Evolutionary conservation across 1,139 yeast genomes (phyloP).

Genomic region (Zygosaccharomyces sapae): DNA sequence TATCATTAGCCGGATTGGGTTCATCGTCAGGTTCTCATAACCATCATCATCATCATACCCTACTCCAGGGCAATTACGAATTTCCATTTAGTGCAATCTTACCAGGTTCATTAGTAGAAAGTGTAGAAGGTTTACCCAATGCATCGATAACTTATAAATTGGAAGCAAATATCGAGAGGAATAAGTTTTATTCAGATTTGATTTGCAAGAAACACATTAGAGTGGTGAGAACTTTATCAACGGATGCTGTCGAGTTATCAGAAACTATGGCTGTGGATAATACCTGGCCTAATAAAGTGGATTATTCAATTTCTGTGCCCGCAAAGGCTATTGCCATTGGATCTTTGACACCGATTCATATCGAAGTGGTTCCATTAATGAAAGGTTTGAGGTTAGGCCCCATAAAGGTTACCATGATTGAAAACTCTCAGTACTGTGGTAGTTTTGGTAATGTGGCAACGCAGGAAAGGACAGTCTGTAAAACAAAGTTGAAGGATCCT

Average conservation of each 20-base stretch:
- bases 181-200: constrained; percentile 65
- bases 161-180: constrained; percentile 79
- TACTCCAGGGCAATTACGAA: constrained; percentile 78
- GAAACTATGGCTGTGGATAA: constrained; percentile 94
- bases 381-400: constrained; percentile 79
- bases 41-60: constrained; percentile 31
- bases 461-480: constrained; percentile 56
- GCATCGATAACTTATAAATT: constrained; percentile 74
- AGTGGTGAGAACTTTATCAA: constrained; percentile 78
- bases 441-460: constrained; percentile 45
- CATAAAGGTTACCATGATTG: constrained; percentile 62
- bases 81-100: constrained; percentile 82
- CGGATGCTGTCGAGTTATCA: constrained; percentile 81
- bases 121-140: constrained; percentile 86
- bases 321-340: constrained; percentile 90
- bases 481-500: constrained; percentile 44
- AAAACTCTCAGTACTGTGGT: constrained; percentile 61
- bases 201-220: constrained; percentile 70
- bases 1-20: constrained; percentile 32
- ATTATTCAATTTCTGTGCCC: constrained; percentile 82
- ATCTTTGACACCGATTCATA: constrained; percentile 63
- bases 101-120: constrained; percentile 83
- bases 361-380: constrained; percentile 70
- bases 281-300: constrained; percentile 93
- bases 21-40: constrained; percentile 22